Percentiles rank a stretch among this genome's conserved stretches.
Evolutionary conservation across 2,329 filamentous ascomycete species (phyloP).

Genomic region (Aplosporella prunicola): DNA sequence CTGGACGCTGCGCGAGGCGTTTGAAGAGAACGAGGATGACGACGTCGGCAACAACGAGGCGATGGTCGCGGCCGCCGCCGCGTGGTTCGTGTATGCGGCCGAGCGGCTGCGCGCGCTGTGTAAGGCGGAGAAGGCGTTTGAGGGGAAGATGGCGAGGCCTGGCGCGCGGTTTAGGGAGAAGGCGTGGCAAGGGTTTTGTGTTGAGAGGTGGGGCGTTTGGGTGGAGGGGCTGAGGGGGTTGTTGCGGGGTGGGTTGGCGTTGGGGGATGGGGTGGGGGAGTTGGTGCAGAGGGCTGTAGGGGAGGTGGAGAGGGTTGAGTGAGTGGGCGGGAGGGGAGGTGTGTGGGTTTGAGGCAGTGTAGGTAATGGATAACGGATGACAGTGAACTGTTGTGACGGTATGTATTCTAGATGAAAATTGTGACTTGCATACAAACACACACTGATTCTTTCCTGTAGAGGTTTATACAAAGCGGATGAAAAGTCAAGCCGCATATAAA

Average conservation of each 20-base stretch:
- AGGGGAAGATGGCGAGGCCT: conserved; percentile 10
- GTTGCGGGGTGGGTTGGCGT: neutral
- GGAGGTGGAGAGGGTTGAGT: too few species aligned
- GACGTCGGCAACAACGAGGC: conserved; percentile 1
- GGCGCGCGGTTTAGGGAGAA: conserved; percentile 8
- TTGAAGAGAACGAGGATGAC: conserved; percentile 4
- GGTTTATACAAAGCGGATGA: too few species aligned
- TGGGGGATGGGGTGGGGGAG: too few species aligned
- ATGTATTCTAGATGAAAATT: too few species aligned
- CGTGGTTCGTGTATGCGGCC: conserved; percentile 7
- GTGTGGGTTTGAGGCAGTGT: too few species aligned
- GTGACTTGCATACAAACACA: too few species aligned
- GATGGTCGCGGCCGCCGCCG: neutral
- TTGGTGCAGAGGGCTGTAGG: too few species aligned
- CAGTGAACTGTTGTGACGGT: too few species aligned
- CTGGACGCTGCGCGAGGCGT: conserved; percentile 11
- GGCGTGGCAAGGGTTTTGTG: conserved; percentile 8
- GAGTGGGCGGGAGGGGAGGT: too few species aligned
- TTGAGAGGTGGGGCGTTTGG: conserved; percentile 10
- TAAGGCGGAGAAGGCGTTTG: conserved; percentile 8
- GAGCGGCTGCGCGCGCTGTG: conserved; percentile 1
- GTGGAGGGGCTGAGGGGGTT: conserved; percentile 1
- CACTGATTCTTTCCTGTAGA: too few species aligned
- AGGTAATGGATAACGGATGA: too few species aligned
- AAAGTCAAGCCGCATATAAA: too few species aligned